These are phyloP conservation scores for Grammothele lineata DNA, from an alignment of 768 basidiomycete genomes.

Conservation along the genomic window DNA sequence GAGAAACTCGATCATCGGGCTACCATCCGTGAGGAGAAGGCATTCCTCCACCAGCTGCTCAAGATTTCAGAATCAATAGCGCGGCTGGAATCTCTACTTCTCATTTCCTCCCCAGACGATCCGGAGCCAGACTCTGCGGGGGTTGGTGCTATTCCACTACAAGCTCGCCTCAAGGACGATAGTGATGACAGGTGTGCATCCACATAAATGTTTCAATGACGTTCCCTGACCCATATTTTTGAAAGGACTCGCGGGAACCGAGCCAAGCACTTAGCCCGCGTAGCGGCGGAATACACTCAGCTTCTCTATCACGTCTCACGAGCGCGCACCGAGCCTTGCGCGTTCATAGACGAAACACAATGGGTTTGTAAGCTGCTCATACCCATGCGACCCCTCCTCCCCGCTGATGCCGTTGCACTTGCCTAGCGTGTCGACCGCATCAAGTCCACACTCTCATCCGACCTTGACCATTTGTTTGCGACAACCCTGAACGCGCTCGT, in stretches of 20 bases:
- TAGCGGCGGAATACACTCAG: conserved; percentile 90
- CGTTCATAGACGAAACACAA: conserved; percentile 78
- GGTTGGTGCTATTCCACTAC: conserved; percentile 30
- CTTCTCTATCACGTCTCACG: conserved; percentile 86
- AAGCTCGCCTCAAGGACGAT: conserved; percentile 30
- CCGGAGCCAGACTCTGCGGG: conserved; percentile 35
- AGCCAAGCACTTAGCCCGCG: conserved; percentile 77
- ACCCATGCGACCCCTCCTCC: conserved; percentile 5
- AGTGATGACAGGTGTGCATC: conserved; percentile 42
- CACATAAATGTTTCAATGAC: too few species aligned
- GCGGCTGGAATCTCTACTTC: conserved; percentile 81
- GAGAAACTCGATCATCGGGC: conserved; percentile 74
- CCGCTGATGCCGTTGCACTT: conserved; percentile 8
- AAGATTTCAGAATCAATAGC: conserved; percentile 90
- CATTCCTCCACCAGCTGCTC: conserved; percentile 79
- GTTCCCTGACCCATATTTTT: background rate
- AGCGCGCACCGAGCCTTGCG: conserved; percentile 71
- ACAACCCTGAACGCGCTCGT: conserved; percentile 51
- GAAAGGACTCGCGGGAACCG: conserved; percentile 55
- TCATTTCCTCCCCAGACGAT: conserved; percentile 54
- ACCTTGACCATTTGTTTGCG: conserved; percentile 80
- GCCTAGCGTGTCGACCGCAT: conserved; percentile 81
- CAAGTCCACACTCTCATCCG: conserved; percentile 77
- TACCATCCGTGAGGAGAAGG: conserved; percentile 81
- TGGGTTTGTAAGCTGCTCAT: conserved; percentile 53